Conservation (phyloP, 1,139 yeast species). For the Saccharomyces hybrid region DNA sequence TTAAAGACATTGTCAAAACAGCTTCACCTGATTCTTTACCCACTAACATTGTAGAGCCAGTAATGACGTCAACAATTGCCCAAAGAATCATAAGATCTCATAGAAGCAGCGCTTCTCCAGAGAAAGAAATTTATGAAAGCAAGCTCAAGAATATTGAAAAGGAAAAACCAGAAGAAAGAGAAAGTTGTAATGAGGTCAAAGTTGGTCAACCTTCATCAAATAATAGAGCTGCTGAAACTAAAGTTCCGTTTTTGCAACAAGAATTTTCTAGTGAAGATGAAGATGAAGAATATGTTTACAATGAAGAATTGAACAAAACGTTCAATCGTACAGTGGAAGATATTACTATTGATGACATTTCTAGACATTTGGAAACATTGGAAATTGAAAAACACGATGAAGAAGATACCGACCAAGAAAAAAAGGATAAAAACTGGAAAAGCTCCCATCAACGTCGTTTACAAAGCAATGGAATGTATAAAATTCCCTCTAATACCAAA, state of each 20-base stretch:
- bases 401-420: conserved; percentile 6
- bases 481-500: conserved; percentile 25
- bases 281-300: conserved; percentile 31
- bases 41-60: neutral
- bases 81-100: conserved; percentile 23
- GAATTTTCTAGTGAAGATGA: conserved; percentile 29
- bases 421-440: conserved; percentile 1
- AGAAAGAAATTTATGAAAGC: conserved; percentile 2
- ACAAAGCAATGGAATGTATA: conserved; percentile 18
- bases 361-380: conserved; percentile 31
- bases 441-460: conserved; percentile 8
- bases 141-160: neutral
- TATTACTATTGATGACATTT: conserved; percentile 33
- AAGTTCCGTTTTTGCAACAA: conserved; percentile 26
- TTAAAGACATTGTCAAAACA: conserved; percentile 10
- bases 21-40: neutral
- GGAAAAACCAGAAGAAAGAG: conserved; percentile 5
- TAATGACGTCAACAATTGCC: conserved; percentile 10
- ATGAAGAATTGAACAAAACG: conserved; percentile 31
- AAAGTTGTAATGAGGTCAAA: conserved; percentile 3
- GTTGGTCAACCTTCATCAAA: conserved; percentile 2
- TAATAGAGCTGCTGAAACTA: conserved; percentile 8
- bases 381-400: conserved; percentile 24
- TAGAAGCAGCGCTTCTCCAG: conserved; percentile 1
- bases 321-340: conserved; percentile 33